Evolutionary conservation across 768 basidiomycete species (phyloP).

Genomic region (Fistulinella prunicolor): DNA sequence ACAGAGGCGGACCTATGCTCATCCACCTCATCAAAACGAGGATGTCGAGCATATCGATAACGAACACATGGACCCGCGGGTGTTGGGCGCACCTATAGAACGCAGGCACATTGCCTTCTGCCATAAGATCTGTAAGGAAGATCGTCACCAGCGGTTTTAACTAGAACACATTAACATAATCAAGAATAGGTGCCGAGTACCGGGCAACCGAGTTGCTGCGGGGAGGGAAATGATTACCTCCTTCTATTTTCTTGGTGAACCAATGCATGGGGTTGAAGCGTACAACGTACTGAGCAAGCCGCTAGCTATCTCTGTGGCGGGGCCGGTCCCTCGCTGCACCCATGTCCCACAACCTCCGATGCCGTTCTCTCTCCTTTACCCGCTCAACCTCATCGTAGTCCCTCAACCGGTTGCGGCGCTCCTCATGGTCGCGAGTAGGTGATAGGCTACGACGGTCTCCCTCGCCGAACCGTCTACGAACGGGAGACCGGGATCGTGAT

Average conservation of each 20-base stretch:
- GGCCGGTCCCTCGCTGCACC: constrained; percentile 41
- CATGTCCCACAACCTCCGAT: constrained; percentile 52
- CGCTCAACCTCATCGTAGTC: constrained; percentile 30
- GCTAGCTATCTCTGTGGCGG: constrained; percentile 22
- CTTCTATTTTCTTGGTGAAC: constrained; percentile 8
- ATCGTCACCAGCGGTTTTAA: constrained; percentile 11
- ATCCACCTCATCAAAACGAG: constrained; percentile 24
- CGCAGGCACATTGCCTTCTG: constrained; percentile 16
- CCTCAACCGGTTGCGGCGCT: constrained; percentile 15
- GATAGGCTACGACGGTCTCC: constrained; percentile 33
- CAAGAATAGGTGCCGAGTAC: constrained; percentile 6
- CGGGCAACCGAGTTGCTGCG: constrained; percentile 1
- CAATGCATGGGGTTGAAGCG: constrained; percentile 1
- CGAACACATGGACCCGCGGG: constrained; percentile 13
- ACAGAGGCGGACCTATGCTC: constrained; percentile 1
- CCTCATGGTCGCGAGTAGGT: constrained; percentile 22
- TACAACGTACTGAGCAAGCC: constrained; percentile 5
- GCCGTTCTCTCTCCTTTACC: constrained; percentile 36
- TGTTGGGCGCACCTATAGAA: constrained; percentile 10
- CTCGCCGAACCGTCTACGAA: constrained; percentile 10
- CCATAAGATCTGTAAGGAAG: constrained; percentile 17
- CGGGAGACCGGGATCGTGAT: constrained; percentile 38
- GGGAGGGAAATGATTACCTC: not conserved
- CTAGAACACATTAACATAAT: constrained; percentile 8
- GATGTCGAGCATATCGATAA: constrained; percentile 7